A percentile compares a stretch with the other conserved stretches of the same genome.
Conservation (phyloP, 371 early-diverging fungal species). For the Lichtheimia hyalospora region DNA sequence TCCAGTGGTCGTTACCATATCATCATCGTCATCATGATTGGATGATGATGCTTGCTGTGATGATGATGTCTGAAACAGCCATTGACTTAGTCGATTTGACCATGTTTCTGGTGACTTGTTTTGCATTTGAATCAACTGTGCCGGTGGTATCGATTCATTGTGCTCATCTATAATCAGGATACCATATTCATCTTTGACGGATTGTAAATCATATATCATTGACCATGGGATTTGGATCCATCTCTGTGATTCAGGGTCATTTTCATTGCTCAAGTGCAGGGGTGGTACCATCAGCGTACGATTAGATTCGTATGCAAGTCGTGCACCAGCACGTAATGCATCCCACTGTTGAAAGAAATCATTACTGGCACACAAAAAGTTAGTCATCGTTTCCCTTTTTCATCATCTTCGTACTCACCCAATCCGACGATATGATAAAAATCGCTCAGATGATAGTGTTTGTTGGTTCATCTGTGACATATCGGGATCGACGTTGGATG, state of each 20-base stretch:
- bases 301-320: conserved; percentile 33
- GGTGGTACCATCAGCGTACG: conserved; percentile 28
- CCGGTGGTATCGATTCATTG: background rate
- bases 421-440: background rate
- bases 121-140: background rate
- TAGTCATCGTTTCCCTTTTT: too few species aligned
- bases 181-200: conserved; percentile 3
- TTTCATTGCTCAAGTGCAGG: conserved; percentile 14
- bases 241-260: conserved; percentile 7
- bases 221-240: conserved; percentile 21
- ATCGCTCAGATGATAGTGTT: background rate
- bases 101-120: background rate
- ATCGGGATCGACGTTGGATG: too few species aligned
- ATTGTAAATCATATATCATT: conserved; percentile 7
- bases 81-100: conserved; percentile 2
- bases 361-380: background rate
- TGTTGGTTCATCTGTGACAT: background rate
- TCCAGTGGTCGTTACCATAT: background rate
- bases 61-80: background rate
- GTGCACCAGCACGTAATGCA: conserved; percentile 28
- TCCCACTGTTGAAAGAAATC: conserved; percentile 24
- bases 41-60: too few species aligned
- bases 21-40: background rate
- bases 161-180: conserved; percentile 13
- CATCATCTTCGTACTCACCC: too few species aligned